phyloP scores from a whole-genome alignment of 192 early-diverging fungal genomes.

The Dissophora ornata region DNA sequence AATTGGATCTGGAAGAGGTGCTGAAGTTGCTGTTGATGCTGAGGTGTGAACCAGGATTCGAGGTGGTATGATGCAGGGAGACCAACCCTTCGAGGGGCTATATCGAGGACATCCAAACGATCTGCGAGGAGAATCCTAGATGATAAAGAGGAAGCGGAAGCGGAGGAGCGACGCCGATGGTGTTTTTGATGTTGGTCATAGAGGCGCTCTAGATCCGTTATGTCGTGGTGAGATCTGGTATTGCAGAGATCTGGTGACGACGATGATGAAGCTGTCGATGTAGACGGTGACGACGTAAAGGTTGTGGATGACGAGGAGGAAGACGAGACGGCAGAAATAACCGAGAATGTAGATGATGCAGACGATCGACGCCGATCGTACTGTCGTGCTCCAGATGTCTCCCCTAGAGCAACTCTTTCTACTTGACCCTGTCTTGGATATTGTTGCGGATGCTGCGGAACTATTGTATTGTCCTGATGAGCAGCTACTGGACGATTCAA shows the following conservation, averaged over 20 bases:
- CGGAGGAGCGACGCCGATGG: no score
- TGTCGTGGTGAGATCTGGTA: no score
- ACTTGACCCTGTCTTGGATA: constrained; percentile 17
- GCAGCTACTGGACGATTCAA: background rate
- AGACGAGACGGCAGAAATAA: no score
- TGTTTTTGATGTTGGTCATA: no score
- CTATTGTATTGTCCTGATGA: background rate
- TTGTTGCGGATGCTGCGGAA: constrained; percentile 11
- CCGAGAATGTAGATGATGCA: constrained; percentile 22
- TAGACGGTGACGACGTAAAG: background rate
- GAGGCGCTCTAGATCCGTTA: background rate
- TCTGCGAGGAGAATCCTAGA: constrained; percentile 8
- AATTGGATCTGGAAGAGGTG: constrained; percentile 36
- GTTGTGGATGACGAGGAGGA: constrained; percentile 5
- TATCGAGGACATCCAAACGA: constrained; percentile 27
- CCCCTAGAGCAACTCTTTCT: no score
- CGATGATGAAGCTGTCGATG: constrained; percentile 4
- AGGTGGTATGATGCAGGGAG: constrained; percentile 3
- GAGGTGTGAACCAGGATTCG: constrained; percentile 45
- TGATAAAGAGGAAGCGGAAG: background rate
- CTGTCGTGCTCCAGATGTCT: no score
- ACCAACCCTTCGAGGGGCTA: constrained; percentile 13
- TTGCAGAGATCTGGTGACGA: no score
- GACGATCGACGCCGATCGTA: constrained; percentile 19
- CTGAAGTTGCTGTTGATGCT: constrained; percentile 40